These are phyloP conservation scores for Licmophora abbreviata DNA, from an alignment of 108 stramenopile species.

Conservation along the genomic window DNA sequence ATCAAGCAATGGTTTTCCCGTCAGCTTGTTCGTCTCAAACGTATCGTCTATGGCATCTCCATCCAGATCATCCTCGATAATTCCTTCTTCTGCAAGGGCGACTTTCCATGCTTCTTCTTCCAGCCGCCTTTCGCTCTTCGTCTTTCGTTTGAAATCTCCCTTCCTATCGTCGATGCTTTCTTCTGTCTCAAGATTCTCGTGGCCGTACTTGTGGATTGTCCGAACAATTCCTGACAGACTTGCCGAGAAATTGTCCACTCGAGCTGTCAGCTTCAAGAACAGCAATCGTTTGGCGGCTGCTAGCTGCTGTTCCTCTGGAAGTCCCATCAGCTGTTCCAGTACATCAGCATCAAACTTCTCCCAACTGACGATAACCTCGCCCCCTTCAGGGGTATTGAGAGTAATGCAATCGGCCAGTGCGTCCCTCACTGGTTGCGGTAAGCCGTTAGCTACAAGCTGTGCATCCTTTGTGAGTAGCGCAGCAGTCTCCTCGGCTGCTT, in stretches of 20 bases:
- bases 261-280: conserved; percentile 37
- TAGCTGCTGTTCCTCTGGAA: conserved; percentile 42
- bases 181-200: conserved; percentile 26
- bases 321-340: conserved; percentile 55
- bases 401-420: conserved; percentile 57
- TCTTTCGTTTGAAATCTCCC: conserved; percentile 35
- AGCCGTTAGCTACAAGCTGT: conserved; percentile 30
- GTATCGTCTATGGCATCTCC: conserved; percentile 68
- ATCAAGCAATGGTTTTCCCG: conserved; percentile 71
- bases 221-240: conserved; percentile 82
- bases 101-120: conserved; percentile 71
- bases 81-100: conserved; percentile 72
- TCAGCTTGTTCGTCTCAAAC: conserved; percentile 65
- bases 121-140: conserved; percentile 63
- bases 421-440: conserved; percentile 40
- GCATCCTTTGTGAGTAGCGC: conserved; percentile 63
- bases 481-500: conserved; percentile 62
- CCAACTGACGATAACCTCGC: conserved; percentile 50
- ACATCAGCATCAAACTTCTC: conserved; percentile 81
- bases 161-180: conserved; percentile 7
- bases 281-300: conserved; percentile 61
- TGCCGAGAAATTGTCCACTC: conserved; percentile 77
- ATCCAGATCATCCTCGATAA: conserved; percentile 28
- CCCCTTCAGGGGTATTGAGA: conserved; percentile 25
- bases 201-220: conserved; percentile 66